Base-by-base conservation (phyloP, 768 basidiomycete species). In the Trametes meyenii region DNA sequence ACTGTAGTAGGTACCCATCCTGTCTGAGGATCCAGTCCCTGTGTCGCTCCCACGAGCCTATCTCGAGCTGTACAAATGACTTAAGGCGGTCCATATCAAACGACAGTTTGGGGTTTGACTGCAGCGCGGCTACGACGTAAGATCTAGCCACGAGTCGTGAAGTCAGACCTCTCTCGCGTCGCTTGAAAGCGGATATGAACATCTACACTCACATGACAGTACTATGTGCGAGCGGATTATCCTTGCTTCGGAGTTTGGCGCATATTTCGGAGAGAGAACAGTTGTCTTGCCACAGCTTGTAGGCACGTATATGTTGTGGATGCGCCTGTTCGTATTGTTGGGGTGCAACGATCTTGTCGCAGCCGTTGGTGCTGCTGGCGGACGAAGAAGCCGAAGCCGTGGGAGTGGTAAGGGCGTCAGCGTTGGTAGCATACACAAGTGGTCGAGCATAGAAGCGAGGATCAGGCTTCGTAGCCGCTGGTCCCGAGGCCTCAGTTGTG, bases 151-250 rank as follows among this genome's bases (percentile, higher is more conserved):
- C 17, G 14, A 6, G 24, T 16, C 33, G 23, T 5, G 5, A 17
- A 21, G 44, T 50, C 36, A 53, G 45, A 39, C 16, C 2, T 4
- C 26, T 16, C 14, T 16, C 13, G 36, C 42, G 17, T 35, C n/a
- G 11, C 26, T 21, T 1, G 2, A 1, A 4, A 33, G 35, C 26
- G 23, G 12, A 24, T 1, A 6, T 12, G 21, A 16, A 12, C 36
- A 43, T 13, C 14, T 5, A 19, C n/a, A 70, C 78, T 65, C 50
- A 82, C 79, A 83, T 82, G 43, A 82, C 81, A 1, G 81, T 80
- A 48, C 77, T 74, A 54, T 76, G 73, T 46, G 76, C 76, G 43
- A 83, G 73, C 17, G 81, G 82, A 55, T 79, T 75, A 26, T 73
- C 66, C 53, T 66, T 63, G 14, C 65, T 73, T 52, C 77, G 68